Conservation (phyloP, 2,329 filamentous ascomycete genomes). For the Beauveria varroae region DNA sequence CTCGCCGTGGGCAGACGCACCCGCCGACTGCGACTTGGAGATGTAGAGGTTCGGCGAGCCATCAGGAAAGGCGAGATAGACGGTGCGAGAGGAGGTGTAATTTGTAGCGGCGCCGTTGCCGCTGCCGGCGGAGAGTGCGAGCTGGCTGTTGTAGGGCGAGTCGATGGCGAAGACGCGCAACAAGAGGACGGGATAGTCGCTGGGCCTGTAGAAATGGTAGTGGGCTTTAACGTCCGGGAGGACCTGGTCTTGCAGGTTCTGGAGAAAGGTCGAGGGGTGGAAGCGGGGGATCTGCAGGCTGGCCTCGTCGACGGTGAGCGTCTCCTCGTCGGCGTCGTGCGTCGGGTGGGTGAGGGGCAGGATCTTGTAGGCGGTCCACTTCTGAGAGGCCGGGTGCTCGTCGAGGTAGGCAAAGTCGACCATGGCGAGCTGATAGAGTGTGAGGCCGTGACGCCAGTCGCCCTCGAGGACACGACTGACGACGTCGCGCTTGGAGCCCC, state of each 20-base stretch:
- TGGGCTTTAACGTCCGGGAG: conserved; percentile 76
- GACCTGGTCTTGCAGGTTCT: conserved; percentile 65
- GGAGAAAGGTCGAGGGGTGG: conserved; percentile 72
- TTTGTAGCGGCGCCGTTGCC: conserved; percentile 30
- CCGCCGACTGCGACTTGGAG: conserved; percentile 41
- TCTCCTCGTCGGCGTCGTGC: conserved; percentile 29
- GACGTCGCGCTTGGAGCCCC: conserved; percentile 56
- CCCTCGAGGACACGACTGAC: conserved; percentile 57
- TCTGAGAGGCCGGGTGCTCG: conserved; percentile 55
- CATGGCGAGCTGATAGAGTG: conserved; percentile 60
- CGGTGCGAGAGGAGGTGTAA: conserved; percentile 59
- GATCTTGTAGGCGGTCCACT: conserved; percentile 57
- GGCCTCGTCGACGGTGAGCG: conserved; percentile 35
- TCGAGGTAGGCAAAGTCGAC: conserved; percentile 60
- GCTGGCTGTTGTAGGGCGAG: conserved; percentile 65
- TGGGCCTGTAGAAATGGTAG: conserved; percentile 70
- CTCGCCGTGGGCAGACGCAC: conserved; percentile 39
- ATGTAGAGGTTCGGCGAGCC: conserved; percentile 69
- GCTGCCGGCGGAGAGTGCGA: conserved; percentile 33
- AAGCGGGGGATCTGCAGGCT: conserved; percentile 58
- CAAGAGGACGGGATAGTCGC: conserved; percentile 60
- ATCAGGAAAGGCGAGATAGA: conserved; percentile 78
- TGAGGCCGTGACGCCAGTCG: conserved; percentile 61
- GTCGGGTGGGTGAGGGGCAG: conserved; percentile 39
- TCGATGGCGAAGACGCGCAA: conserved; percentile 75